Conservation (phyloP, 768 basidiomycete genomes). For the Boletus edulis region DNA sequence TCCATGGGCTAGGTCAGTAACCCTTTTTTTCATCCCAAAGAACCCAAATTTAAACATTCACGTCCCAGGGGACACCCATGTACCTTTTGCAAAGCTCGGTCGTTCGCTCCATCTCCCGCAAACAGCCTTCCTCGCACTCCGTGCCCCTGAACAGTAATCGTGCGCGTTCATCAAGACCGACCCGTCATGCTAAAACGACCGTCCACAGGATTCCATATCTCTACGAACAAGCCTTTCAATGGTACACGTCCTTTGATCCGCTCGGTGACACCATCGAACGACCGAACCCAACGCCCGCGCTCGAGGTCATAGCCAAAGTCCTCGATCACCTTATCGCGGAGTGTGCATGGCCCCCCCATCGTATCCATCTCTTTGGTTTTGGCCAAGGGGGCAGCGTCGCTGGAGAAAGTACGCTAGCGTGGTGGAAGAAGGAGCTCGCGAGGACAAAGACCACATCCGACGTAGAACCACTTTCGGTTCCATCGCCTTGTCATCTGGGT, state of each 20-base stretch:
- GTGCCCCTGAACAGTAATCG: constrained; percentile 73
- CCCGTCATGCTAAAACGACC: constrained; percentile 8
- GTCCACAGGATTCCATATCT: constrained; percentile 67
- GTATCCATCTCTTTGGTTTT: constrained; percentile 88
- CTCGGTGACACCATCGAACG: constrained; percentile 68
- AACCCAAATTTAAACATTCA: not conserved
- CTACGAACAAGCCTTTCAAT: constrained; percentile 78
- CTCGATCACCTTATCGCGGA: constrained; percentile 55
- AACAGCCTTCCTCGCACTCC: constrained; percentile 78
- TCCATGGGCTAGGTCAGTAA: constrained; percentile 79
- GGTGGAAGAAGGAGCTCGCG: constrained; percentile 45
- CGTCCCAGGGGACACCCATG: constrained; percentile 70
- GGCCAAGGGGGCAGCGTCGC: constrained; percentile 84
- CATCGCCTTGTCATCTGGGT: constrained; percentile 42
- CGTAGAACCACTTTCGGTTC: constrained; percentile 3
- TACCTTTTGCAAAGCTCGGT: constrained; percentile 75
- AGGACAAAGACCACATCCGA: constrained; percentile 3
- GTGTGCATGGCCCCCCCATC: constrained; percentile 61
- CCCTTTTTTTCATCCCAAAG: not conserved
- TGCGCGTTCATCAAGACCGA: not conserved
- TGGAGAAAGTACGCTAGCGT: constrained; percentile 58
- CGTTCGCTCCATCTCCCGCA: constrained; percentile 80
- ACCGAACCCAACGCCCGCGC: constrained; percentile 72
- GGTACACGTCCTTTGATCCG: constrained; percentile 80
- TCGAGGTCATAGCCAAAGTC: constrained; percentile 52